These are phyloP conservation scores for Avicennia marina DNA, from an alignment of 257 asterid species.

Conservation along the genomic window DNA sequence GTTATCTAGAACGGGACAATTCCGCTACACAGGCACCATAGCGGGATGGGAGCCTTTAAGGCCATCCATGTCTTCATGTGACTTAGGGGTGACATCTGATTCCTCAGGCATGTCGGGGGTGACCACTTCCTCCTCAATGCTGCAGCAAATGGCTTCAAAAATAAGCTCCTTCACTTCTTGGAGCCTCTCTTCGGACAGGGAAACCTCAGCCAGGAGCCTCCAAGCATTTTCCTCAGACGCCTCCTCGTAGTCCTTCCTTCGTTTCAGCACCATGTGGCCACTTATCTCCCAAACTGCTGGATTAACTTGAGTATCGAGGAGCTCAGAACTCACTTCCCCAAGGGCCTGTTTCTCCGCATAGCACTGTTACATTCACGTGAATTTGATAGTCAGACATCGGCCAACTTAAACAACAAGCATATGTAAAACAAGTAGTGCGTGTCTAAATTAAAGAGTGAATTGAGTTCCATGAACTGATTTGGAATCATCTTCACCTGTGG, in stretches of 20 bases:
- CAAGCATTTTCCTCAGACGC: constrained; percentile 89
- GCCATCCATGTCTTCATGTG: constrained; percentile 55
- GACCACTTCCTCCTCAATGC: constrained; percentile 22
- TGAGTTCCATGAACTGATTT: neutral
- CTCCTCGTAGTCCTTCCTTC: constrained; percentile 78
- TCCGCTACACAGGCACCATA: constrained; percentile 55
- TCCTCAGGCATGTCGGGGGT: constrained; percentile 16
- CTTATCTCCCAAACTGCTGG: constrained; percentile 99
- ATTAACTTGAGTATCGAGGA: constrained; percentile 93
- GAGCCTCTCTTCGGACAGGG: constrained; percentile 82
- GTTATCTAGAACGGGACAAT: too few relatives aligned
- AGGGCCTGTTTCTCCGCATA: constrained; percentile 98
- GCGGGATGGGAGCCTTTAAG: constrained; percentile 48
- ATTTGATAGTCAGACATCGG: neutral
- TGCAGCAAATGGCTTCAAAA: constrained; percentile 60
- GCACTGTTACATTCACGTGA: constrained; percentile 56
- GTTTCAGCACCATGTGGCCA: constrained; percentile 95
- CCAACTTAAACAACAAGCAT: neutral
- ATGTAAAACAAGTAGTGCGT: neutral
- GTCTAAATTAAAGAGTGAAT: neutral
- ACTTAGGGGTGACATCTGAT: constrained; percentile 31
- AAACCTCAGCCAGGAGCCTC: constrained; percentile 93
- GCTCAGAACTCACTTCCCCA: constrained; percentile 87
- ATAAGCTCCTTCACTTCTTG: constrained; percentile 83
- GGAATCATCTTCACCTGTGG: constrained; percentile 68